Conservation (phyloP, 176 grass and related monocot species). For the Lolium multiflorum region DNA sequence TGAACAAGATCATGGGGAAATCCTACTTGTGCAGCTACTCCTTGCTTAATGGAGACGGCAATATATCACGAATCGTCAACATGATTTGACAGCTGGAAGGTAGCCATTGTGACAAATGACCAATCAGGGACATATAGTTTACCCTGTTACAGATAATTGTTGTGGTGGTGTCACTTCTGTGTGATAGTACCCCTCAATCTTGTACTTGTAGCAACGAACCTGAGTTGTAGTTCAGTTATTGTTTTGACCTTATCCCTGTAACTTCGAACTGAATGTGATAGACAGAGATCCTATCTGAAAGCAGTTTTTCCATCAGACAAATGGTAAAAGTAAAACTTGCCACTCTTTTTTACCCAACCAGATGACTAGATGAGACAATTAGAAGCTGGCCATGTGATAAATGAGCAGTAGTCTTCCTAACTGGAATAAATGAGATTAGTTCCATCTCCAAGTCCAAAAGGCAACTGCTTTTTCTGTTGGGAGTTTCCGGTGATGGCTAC, state of each 20-base stretch:
- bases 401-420: slow-evolving; percentile 42
- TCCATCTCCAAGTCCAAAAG: slow-evolving; percentile 52
- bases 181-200: slow-evolving; percentile 18
- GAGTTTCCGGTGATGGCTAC: slow-evolving; percentile 48
- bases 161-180: slow-evolving; percentile 37
- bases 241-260: slow-evolving; percentile 18
- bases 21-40: slow-evolving; percentile 41
- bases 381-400: slow-evolving; percentile 33
- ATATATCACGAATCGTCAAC: slow-evolving; percentile 22
- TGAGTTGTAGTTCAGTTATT: slow-evolving; percentile 40
- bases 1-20: slow-evolving; percentile 42
- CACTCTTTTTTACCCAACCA: background rate
- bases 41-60: slow-evolving; percentile 51
- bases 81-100: slow-evolving; percentile 43
- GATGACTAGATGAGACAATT: background rate
- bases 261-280: slow-evolving; percentile 33
- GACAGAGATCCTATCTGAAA: slow-evolving; percentile 22
- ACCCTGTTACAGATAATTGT: slow-evolving; percentile 12
- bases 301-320: background rate
- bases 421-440: slow-evolving; percentile 32
- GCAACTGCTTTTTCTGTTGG: slow-evolving; percentile 39
- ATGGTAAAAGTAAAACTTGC: slow-evolving; percentile 26
- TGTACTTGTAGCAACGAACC: slow-evolving; percentile 34
- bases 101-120: slow-evolving; percentile 24
- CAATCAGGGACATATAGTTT: slow-evolving; percentile 28